Evolutionary conservation across 805 yeast genomes (phyloP), one percentile per base, ranked within the genome.

Genomic region (Clavispora fructus): DNA sequence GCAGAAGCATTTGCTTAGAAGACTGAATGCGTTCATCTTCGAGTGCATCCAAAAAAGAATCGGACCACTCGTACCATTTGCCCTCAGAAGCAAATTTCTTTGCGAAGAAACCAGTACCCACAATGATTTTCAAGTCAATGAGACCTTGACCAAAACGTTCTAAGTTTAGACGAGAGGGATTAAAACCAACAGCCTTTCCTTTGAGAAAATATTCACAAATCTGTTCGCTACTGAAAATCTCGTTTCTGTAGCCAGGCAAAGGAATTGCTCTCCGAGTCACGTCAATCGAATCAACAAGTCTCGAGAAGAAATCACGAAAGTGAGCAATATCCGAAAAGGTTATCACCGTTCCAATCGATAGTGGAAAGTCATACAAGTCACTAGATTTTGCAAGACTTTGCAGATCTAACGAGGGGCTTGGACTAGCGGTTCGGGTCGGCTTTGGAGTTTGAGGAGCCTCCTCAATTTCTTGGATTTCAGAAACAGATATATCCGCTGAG

Each of bases 51-150:
- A 55, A 23, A 7, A 73, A 68, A 40, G 59, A 46, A 23, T 66
- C 71, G 1, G 71, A 56, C 75, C 75, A 71, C 51, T 72, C 76
- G 40, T 69, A 68, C 74, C 74, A 70, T 69, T 68, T 63, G 3
- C 67, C 68, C 45, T 69, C 74, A 45, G 71, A 66, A 44, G 56
- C 68, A 51, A 72, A 72, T 50, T 67, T 68, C 45, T 55, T 63
- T 7, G 63, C 56, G 39, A 71, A 55, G 37, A 70, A 54, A 4
- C 68, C 65, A 3, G 69, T 62, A 1, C 67, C 64, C 0, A 55
- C 48, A 6, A 70, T 49, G 10, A 71, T 50, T 43, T 63, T 68
- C 45, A 56, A 50, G 47, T 71, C 74, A 12, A 71, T 23, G 9
- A 72, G 59, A 1, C 59, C 49, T 54, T 72, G 77, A 8, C 77